These are phyloP conservation scores for Penicillium sp. DNA, from an alignment of 2,329 filamentous ascomycete genomes.

Conservation along the genomic window DNA sequence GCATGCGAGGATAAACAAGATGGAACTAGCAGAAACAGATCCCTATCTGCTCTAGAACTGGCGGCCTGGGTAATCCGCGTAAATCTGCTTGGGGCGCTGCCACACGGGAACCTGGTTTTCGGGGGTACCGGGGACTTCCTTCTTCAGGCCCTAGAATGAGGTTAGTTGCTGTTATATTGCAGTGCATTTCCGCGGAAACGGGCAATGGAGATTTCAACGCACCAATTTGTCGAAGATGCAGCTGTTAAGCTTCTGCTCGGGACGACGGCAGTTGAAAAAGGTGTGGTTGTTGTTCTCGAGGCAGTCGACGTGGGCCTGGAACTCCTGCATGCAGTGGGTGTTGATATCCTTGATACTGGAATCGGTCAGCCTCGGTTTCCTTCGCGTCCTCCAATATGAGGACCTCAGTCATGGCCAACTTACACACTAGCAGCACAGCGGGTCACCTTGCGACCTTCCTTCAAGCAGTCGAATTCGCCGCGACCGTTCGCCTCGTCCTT, in stretches of 20 bases:
- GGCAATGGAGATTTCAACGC: slow-evolving; percentile 36
- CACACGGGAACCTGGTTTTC: slow-evolving; percentile 67
- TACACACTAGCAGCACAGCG: slow-evolving; percentile 95
- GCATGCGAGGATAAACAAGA: slow-evolving; percentile 7
- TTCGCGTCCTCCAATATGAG: neutral
- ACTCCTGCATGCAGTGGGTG: slow-evolving; percentile 84
- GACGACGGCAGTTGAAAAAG: slow-evolving; percentile 86
- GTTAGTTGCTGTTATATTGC: neutral
- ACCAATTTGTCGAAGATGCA: slow-evolving; percentile 97
- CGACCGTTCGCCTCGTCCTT: slow-evolving; percentile 88
- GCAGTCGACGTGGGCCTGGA: slow-evolving; percentile 91
- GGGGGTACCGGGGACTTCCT: slow-evolving; percentile 70
- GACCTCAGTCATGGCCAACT: slow-evolving; percentile 41
- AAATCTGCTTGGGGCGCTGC: slow-evolving; percentile 54
- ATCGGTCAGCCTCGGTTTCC: neutral
- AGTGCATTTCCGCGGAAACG: neutral
- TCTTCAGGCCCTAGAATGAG: slow-evolving; percentile 64
- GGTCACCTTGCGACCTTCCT: slow-evolving; percentile 93
- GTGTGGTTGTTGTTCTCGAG: slow-evolving; percentile 97
- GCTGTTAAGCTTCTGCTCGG: slow-evolving; percentile 85
- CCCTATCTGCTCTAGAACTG: slow-evolving; percentile 31
- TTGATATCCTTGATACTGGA: slow-evolving; percentile 87
- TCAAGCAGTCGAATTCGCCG: slow-evolving; percentile 91
- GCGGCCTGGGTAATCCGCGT: slow-evolving; percentile 37
- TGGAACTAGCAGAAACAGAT: slow-evolving; percentile 3